A percentile compares a stretch with the other conserved stretches of the same genome.
phyloP scores from a whole-genome alignment of 805 yeast species.

The Yamadazyma kitorensis region DNA sequence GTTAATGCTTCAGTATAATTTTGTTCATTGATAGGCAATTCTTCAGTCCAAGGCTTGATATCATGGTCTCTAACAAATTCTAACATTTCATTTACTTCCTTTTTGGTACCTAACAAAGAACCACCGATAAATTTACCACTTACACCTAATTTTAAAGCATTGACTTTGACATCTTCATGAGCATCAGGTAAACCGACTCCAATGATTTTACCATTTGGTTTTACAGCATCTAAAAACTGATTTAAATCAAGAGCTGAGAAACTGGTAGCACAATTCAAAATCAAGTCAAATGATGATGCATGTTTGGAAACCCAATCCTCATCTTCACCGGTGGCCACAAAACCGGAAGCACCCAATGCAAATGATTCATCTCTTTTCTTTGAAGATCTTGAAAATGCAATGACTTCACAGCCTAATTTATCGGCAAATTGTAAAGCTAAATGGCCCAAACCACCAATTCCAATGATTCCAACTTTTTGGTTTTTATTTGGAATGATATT shows the following conservation, averaged over 20 bases:
- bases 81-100: slow-evolving; percentile 35
- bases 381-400: slow-evolving; percentile 25
- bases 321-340: slow-evolving; percentile 48
- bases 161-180: slow-evolving; percentile 17
- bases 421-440: slow-evolving; percentile 57
- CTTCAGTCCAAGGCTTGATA: slow-evolving; percentile 35
- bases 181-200: slow-evolving; percentile 23
- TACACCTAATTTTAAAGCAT: slow-evolving; percentile 23
- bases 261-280: slow-evolving; percentile 53
- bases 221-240: slow-evolving; percentile 37
- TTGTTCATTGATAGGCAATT: slow-evolving; percentile 32
- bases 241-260: slow-evolving; percentile 49
- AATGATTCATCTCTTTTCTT: slow-evolving; percentile 28
- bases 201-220: slow-evolving; percentile 23
- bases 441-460: slow-evolving; percentile 69
- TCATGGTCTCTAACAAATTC: slow-evolving; percentile 34
- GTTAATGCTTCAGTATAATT: slow-evolving; percentile 32
- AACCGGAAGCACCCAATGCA: slow-evolving; percentile 28
- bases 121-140: slow-evolving; percentile 28
- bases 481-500: slow-evolving; percentile 22
- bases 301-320: slow-evolving; percentile 34
- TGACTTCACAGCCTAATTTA: slow-evolving; percentile 53
- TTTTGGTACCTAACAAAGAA: slow-evolving; percentile 33
- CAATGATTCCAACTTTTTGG: slow-evolving; percentile 53
- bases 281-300: slow-evolving; percentile 44